Conservation (phyloP, 495 filamentous ascomycete species). For the Penicillium coffeae region DNA sequence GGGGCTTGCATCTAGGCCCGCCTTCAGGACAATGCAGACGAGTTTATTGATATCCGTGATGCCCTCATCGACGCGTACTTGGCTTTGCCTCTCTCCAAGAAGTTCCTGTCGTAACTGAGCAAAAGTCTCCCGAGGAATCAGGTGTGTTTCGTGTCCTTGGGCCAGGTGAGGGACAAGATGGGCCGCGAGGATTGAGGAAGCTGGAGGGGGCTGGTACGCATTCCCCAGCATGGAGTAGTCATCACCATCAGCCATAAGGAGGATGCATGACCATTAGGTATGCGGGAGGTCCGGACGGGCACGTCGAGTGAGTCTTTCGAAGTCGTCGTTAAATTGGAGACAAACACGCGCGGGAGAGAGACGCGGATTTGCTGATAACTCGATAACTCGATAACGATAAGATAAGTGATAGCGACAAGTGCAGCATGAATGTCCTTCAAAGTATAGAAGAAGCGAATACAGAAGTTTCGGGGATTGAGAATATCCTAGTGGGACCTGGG, state of each 20-base stretch:
- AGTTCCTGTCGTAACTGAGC: conserved; percentile 63
- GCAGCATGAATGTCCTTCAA: conserved; percentile 13
- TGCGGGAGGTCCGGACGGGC: not conserved
- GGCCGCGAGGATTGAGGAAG: conserved; percentile 66
- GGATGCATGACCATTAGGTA: conserved; percentile 10
- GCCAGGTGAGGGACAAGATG: conserved; percentile 52
- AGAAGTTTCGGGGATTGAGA: too few relatives aligned
- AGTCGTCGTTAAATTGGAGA: conserved; percentile 2
- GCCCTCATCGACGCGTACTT: conserved; percentile 54
- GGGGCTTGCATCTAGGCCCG: conserved; percentile 64
- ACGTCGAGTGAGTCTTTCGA: conserved; percentile 1
- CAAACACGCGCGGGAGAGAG: conserved; percentile 3
- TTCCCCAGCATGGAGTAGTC: conserved; percentile 15
- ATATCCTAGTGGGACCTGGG: too few relatives aligned
- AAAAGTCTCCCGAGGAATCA: conserved; percentile 52
- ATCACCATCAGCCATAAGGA: conserved; percentile 25
- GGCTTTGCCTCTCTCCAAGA: conserved; percentile 42
- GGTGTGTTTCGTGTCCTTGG: conserved; percentile 38
- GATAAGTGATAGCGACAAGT: conserved; percentile 18
- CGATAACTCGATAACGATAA: not conserved
- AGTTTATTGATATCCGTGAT: conserved; percentile 75
- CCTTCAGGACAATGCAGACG: conserved; percentile 76
- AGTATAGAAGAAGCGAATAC: too few relatives aligned
- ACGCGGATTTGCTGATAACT: not conserved
- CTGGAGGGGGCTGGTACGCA: conserved; percentile 33